Conservation (phyloP, 2,329 filamentous ascomycete species). For the Xylaria sp. region DNA sequence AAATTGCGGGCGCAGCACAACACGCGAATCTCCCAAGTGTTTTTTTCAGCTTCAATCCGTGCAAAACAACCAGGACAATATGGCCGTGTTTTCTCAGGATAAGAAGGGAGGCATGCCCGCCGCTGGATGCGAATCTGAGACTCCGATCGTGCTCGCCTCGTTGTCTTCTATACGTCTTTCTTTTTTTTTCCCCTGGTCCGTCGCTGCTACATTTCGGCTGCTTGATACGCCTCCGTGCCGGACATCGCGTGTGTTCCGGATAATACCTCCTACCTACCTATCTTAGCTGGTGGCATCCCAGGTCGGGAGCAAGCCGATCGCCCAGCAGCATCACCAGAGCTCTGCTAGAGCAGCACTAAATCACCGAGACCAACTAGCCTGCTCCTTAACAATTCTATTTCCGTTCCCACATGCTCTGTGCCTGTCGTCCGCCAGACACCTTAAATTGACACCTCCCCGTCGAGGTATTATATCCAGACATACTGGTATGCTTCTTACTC, state of each 20-base stretch:
- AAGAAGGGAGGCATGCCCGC: background rate
- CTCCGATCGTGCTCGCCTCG: background rate
- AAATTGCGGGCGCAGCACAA: conserved; percentile 3
- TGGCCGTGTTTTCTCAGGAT: conserved; percentile 3
- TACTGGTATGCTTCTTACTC: background rate
- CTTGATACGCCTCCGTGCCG: background rate
- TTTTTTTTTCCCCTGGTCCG: background rate
- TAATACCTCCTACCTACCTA: background rate
- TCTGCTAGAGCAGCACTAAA: background rate
- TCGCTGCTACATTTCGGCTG: background rate
- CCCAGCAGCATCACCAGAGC: background rate
- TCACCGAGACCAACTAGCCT: background rate
- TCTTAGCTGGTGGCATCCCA: background rate
- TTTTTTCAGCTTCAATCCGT: conserved; percentile 7
- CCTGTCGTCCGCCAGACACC: background rate
- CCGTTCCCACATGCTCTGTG: conserved; percentile 2
- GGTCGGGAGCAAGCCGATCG: background rate
- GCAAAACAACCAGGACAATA: background rate
- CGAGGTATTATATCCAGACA: background rate
- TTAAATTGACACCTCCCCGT: conserved; percentile 2
- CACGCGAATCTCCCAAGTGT: conserved; percentile 1
- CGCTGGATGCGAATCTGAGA: background rate
- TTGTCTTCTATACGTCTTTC: background rate
- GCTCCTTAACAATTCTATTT: conserved; percentile 1
- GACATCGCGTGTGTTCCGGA: background rate